Percentiles rank a stretch among this genome's conserved stretches.
Evolutionary conservation across 106 monocot genomes (phyloP).

Genomic region (Chionographis japonica): DNA sequence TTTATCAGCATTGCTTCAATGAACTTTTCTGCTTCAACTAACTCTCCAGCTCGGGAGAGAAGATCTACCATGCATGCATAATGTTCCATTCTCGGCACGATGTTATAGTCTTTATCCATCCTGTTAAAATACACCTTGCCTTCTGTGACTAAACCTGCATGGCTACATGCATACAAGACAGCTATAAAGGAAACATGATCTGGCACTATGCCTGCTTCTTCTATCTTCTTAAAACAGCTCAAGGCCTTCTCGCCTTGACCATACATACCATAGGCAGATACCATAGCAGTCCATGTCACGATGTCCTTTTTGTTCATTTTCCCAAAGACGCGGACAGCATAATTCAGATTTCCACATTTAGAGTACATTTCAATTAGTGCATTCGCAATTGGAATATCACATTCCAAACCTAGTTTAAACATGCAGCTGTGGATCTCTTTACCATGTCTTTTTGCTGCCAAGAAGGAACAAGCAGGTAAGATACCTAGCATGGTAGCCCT

Average conservation of each 20-base stretch:
- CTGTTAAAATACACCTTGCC: conserved; percentile 3
- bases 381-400: conserved; percentile 11
- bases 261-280: conserved; percentile 12
- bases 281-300: conserved; percentile 13
- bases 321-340: conserved; percentile 7
- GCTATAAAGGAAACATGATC: conserved; percentile 10
- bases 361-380: conserved; percentile 22
- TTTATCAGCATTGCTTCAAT: background rate
- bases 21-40: conserved; percentile 2
- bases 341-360: conserved; percentile 12
- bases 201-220: conserved; percentile 4
- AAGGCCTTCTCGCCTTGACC: conserved; percentile 6
- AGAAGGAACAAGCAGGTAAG: conserved; percentile 14
- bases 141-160: conserved; percentile 16
- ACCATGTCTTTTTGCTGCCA: conserved; percentile 8
- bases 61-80: conserved; percentile 10
- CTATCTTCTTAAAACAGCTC: conserved; percentile 6
- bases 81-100: conserved; percentile 5
- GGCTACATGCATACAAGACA: conserved; percentile 20
- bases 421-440: conserved; percentile 7
- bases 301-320: conserved; percentile 8
- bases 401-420: background rate
- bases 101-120: conserved; percentile 11
- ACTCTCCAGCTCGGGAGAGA: background rate
- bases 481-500: conserved; percentile 5